Evolutionary conservation across 495 filamentous ascomycete species (phyloP), one percentile per base, ranked within the genome.

Genomic region (Neurospora sp.): DNA sequence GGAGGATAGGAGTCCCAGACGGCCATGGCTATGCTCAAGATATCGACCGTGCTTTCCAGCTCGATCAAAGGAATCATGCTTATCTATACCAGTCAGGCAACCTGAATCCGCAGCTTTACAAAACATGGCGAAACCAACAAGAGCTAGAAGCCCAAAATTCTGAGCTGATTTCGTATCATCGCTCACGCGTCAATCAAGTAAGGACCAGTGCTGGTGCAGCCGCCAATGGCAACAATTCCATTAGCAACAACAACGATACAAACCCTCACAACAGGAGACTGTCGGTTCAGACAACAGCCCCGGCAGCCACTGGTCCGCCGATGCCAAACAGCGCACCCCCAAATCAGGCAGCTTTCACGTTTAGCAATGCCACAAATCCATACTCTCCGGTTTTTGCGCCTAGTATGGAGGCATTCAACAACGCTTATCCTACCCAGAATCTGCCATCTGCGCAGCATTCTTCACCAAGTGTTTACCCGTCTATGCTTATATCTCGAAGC

Each of bases 31-130:
- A 9, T 66, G 28, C 15, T 34, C 5, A 19, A 19, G 72, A 74
- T 17, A 77, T 86, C 71, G 85, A 86, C 21, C 59, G 74, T 2
- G 15, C 82, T 1, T 87, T 87, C 71, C 70, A 70, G 11, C 43
- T 72, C 5, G 83, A 86, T 73, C 82, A 83, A 71, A 42, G 73
- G 10, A 45, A 39, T 28, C 73, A 76, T 66, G 54, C 54, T 19
- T 5, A 34, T 66, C 54, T 66, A 19, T 66, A 66, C 31, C 54
- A 66, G 54, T 34, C 28, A 34, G 1, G 54, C 54, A 34, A 34
- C 15, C 28, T 66, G 11, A 66, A 66, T 19, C 54, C 54, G 28
- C 54, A 66, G 28, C 2, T 36, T 3, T 34, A 17, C 5, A 8
- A 4, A 36, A 66, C 28, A 4, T 66, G 54, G 54, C 54, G 54